Evolutionary conservation across 805 yeast genomes (phyloP), one percentile per base, ranked within the genome.

Genomic region (Sugiyamaella mastotermitis): DNA sequence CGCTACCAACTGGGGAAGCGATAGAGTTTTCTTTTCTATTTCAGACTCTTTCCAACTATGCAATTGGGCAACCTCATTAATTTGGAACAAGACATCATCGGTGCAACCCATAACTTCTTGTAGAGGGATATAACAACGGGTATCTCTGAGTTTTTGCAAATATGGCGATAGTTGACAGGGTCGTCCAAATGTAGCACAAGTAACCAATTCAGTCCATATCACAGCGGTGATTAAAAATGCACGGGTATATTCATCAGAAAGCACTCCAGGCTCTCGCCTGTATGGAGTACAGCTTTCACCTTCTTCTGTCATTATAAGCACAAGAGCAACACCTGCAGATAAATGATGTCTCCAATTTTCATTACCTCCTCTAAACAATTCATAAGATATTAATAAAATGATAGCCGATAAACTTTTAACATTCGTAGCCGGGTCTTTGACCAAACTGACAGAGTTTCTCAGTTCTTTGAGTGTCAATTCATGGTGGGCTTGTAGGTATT

Each of bases 131-230:
- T 34, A 18, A 14, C 25, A 9, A n/a, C n/a, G n/a, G 8, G 36
- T 7, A 8, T 33, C 29, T 16, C 17, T 7, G 24, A 35, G 10
- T 11, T 18, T 17, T 13, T 35, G 39, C 16, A 39, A 15, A 6
- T 19, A 20, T 10, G 33, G 33, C 3, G 25, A 2, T 21, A 28
- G 16, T 4, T 14, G 23, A 15, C 40, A 39, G 4, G 17, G 34
- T 14, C 6, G 17, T n/a, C 38, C 38, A 3, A 21, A 27, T 14
- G 42, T 38, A 9, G 31, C 42, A 25, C 15, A 14, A 8, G 42
- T 20, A 14, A 39, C 23, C 10, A 39, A n/a, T 19, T 39, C 42
- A 32, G 28, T 33, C 42, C 42, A 39, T 7, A 39, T 11, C 23
- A 34, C 27, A 16, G 38, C 31, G 9, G 34, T 17, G 6, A 35